Conservation (phyloP, 345 rosid species). For the Camelina laxa region DNA sequence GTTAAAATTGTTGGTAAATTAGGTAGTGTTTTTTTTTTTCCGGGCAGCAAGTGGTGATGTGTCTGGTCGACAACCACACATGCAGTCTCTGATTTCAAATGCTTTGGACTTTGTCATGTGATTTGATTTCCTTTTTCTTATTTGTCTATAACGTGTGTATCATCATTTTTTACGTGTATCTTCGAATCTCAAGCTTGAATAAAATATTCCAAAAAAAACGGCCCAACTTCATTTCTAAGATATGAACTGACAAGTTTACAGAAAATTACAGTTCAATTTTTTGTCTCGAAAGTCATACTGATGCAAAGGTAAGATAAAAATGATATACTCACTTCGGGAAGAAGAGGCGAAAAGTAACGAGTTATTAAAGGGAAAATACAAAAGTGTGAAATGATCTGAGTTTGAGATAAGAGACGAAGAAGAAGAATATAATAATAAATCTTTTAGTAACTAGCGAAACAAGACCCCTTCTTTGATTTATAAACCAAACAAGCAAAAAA, state of each 20-base stretch:
- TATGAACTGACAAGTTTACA: not conserved
- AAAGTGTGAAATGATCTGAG: conserved; percentile 3
- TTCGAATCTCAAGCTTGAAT: not conserved
- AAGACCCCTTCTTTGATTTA: conserved; percentile 16
- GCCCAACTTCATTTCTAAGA: no score
- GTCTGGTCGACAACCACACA: not conserved
- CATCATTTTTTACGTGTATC: not conserved
- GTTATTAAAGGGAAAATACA: conserved; percentile 26
- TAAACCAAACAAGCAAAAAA: conserved; percentile 29
- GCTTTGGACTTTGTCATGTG: conserved; percentile 3
- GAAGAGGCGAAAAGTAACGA: not conserved
- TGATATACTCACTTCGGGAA: not conserved
- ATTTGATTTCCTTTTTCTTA: not conserved
- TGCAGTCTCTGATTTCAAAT: conserved; percentile 2
- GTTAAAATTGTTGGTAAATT: not conserved
- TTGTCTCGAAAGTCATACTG: no score
- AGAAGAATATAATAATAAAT: conserved; percentile 33
- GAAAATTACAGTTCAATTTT: not conserved
- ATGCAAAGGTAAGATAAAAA: no score
- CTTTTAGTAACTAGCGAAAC: conserved; percentile 27
- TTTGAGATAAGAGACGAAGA: conserved; percentile 23
- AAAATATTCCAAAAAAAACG: not conserved
- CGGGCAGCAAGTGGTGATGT: not conserved
- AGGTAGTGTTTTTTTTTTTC: not conserved
- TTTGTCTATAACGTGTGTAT: conserved; percentile 1